Evolutionary conservation across 257 asterid species (phyloP).

Genomic region (Avicennia marina): DNA sequence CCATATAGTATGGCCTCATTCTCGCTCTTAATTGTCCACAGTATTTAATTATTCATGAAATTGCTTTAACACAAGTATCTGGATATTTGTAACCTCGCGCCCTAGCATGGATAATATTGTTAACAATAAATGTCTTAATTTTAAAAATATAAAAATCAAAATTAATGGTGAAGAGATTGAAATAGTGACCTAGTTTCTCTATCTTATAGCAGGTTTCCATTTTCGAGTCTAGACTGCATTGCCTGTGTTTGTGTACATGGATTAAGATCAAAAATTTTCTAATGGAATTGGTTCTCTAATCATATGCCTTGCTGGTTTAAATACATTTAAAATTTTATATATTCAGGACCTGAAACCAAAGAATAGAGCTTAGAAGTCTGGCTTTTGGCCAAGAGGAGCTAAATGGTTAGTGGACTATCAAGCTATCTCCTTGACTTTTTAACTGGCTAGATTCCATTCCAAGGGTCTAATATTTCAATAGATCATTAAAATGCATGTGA

Average conservation of each 20-base stretch:
- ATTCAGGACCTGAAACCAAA: not conserved
- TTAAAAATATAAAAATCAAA: not conserved
- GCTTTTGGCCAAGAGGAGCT: slow-evolving; percentile 11
- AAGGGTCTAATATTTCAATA: not conserved
- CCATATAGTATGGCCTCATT: slow-evolving; percentile 55
- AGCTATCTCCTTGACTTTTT: not conserved
- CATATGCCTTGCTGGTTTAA: not conserved
- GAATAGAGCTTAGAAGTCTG: not conserved
- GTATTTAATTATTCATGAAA: slow-evolving; percentile 4
- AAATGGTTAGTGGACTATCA: not conserved
- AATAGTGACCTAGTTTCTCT: not conserved
- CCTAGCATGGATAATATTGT: not conserved
- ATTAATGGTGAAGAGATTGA: not conserved
- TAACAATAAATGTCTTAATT: not conserved
- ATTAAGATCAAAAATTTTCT: too few relatives aligned
- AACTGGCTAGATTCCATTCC: not conserved
- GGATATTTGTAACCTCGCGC: slow-evolving; percentile 4
- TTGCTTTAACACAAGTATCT: slow-evolving; percentile 1
- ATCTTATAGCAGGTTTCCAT: not conserved
- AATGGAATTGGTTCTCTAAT: too few relatives aligned
- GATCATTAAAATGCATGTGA: too few relatives aligned
- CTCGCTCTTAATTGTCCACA: slow-evolving; percentile 19
- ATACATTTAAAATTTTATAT: not conserved
- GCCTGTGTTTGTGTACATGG: not conserved
- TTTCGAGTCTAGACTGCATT: too few relatives aligned